These are phyloP conservation scores for Nidularia sp. DNA, from an alignment of 768 basidiomycete species.

Conservation along the genomic window DNA sequence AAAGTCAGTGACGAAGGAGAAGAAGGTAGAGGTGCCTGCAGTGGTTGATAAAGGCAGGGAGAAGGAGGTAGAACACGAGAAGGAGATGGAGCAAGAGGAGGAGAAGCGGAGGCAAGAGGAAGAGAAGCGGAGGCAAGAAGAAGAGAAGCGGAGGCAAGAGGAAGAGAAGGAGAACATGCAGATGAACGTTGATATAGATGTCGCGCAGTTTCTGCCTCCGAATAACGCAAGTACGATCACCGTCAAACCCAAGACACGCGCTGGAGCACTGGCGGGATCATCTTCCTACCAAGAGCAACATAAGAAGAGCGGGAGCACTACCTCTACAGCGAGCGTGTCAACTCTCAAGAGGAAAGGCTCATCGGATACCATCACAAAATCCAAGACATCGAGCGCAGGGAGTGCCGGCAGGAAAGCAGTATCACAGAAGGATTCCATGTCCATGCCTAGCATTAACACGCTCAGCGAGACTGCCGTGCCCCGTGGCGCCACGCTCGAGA, in stretches of 20 bases:
- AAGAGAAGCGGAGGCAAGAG: constrained; percentile 3
- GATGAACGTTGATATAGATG: constrained; percentile 8
- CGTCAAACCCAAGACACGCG: constrained; percentile 16
- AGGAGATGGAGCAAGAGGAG: neutral
- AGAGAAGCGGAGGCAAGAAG: constrained; percentile 3
- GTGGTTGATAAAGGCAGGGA: constrained; percentile 11
- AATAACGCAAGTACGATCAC: constrained; percentile 18
- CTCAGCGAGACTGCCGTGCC: constrained; percentile 19
- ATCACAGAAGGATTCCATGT: neutral
- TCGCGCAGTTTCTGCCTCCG: neutral
- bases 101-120: constrained; percentile 3
- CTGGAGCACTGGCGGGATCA: constrained; percentile 10
- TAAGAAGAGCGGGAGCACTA: constrained; percentile 40
- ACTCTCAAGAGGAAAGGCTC: constrained; percentile 39
- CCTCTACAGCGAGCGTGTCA: constrained; percentile 35
- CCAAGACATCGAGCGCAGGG: constrained; percentile 12
- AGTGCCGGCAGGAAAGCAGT: neutral
- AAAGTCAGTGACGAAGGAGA: constrained; percentile 8
- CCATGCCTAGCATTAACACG: neutral
- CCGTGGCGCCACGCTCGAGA: constrained; percentile 70
- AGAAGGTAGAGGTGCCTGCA: constrained; percentile 15
- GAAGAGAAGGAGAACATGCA: constrained; percentile 7
- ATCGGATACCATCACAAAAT: constrained; percentile 40
- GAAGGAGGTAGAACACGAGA: constrained; percentile 2
- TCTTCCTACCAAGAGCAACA: constrained; percentile 21